Percentiles rank a stretch among this genome's conserved stretches.
These are phyloP conservation scores for Xylariaceae sp. DNA, from an alignment of 2,329 filamentous ascomycete genomes.

Conservation along the genomic window DNA sequence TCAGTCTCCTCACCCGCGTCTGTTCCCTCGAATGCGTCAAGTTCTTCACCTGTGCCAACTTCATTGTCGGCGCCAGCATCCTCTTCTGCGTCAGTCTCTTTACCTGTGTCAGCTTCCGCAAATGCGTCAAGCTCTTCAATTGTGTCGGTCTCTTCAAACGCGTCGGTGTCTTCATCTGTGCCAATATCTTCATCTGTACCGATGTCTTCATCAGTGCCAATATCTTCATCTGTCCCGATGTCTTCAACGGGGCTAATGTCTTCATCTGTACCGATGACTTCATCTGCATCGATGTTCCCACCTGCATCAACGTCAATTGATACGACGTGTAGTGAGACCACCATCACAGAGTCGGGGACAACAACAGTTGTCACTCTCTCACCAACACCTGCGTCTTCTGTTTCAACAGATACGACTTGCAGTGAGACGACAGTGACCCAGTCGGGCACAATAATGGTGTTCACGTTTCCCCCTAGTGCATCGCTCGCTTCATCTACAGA, in stretches of 20 bases:
- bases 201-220: neutral
- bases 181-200: neutral
- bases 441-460: slow-evolving; percentile 9
- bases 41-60: too few relatives aligned
- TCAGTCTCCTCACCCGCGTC: neutral
- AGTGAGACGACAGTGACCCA: slow-evolving; percentile 18
- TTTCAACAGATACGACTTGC: slow-evolving; percentile 18
- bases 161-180: too few relatives aligned
- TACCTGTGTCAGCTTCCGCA: neutral
- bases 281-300: neutral
- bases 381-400: neutral
- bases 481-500: slow-evolving; percentile 7
- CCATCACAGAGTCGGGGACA: slow-evolving; percentile 16
- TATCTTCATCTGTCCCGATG: neutral
- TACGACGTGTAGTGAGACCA: slow-evolving; percentile 21
- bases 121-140: slow-evolving; percentile 5
- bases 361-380: slow-evolving; percentile 15
- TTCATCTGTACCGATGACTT: neutral
- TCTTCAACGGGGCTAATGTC: slow-evolving; percentile 1
- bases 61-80: too few relatives aligned
- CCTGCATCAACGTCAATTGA: slow-evolving; percentile 3
- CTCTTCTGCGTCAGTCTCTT: neutral
- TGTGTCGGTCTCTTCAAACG: neutral
- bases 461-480: slow-evolving; percentile 11
- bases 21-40: neutral